Percentiles rank a stretch among this genome's conserved stretches.
phyloP scores from a whole-genome alignment of 192 early-diverging fungal genomes.

The Mortierella claussenii region DNA sequence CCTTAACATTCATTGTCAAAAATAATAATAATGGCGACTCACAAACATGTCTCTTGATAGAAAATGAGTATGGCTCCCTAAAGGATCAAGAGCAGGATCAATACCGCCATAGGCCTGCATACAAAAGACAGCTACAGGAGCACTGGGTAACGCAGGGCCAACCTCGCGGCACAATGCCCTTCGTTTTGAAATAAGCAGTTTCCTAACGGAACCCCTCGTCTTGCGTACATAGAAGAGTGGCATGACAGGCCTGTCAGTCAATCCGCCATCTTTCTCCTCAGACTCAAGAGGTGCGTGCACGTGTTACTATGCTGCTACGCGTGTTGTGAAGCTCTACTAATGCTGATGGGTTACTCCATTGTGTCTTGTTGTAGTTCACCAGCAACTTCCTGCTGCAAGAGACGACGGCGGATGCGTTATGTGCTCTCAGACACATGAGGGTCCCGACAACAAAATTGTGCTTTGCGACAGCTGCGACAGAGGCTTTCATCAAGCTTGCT shows the following conservation, averaged over 20 bases:
- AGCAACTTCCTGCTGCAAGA: conserved; percentile 9
- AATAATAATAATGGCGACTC: too few relatives aligned
- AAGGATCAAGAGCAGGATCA: conserved; percentile 4
- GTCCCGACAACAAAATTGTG: conserved; percentile 38
- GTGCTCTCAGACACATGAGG: conserved; percentile 1
- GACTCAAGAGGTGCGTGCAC: conserved; percentile 7
- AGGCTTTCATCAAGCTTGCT: conserved; percentile 52
- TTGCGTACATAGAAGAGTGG: too few relatives aligned
- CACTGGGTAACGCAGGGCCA: conserved; percentile 37
- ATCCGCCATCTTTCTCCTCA: conserved; percentile 4
- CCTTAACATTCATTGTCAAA: too few relatives aligned
- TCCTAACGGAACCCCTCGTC: too few relatives aligned
- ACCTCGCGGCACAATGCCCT: too few relatives aligned
- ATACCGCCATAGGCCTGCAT: conserved; percentile 9
- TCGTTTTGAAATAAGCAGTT: too few relatives aligned
- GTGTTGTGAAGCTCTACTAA: neutral
- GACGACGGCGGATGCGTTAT: conserved; percentile 40
- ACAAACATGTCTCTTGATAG: too few relatives aligned
- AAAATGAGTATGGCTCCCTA: conserved; percentile 20
- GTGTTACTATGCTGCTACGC: too few relatives aligned
- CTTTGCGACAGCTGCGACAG: conserved; percentile 52
- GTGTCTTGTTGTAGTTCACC: neutral
- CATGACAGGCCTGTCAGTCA: neutral
- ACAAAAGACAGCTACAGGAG: conserved; percentile 30
- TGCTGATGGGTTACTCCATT: neutral